Base-by-base conservation (phyloP, 805 yeast genomes). In the Candida vartiovaarae region DNA sequence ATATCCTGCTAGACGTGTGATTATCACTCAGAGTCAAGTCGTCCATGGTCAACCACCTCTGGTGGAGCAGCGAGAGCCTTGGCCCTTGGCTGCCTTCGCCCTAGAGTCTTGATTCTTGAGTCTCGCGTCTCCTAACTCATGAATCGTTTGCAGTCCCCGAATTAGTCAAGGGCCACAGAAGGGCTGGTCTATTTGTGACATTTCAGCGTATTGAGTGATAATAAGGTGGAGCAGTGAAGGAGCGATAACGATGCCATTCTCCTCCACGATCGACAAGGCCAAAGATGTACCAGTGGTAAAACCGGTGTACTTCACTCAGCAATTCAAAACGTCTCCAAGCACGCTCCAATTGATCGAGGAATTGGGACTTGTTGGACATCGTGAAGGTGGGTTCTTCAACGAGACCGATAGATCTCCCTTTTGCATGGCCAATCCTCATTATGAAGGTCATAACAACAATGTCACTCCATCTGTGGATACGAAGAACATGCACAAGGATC, bases 371-470 rank as follows among this genome's bases (percentile, higher is more conserved):
- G 53, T 62, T 6, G 66, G 66, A 23, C 82, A 77, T 55, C 70
- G 65, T 42, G 82, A 76, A 56, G 82, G 81, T 39, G 82, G 82
- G 0, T 77, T 70, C 52, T 77, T 70, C 54, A 73, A 65, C 40
- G 80, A 77, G 49, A 77, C 82, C 1, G 80, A 76, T 50, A 66
- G 79, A 45, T 68, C 78, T 7, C 72, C 74, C 3, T 69, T 66
- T 39, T 40, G 48, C 3, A 64, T 73, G 68, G 63, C 60, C 11
- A 64, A 63, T 36, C 71, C 75, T 7, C 48, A 43, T 23, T 38
- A 32, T 30, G 32, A 36, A 23, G 6, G 26, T 31, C 36, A 33
- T 6, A 23, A 29, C 4, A 35, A n/a, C 9, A n/a, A n/a, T 44
- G 38, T 38, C 32, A 35, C 15, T 24, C 8, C 24, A 8, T 15